Conservation (phyloP, 345 rosid species). For the Euphorbia lathyris region DNA sequence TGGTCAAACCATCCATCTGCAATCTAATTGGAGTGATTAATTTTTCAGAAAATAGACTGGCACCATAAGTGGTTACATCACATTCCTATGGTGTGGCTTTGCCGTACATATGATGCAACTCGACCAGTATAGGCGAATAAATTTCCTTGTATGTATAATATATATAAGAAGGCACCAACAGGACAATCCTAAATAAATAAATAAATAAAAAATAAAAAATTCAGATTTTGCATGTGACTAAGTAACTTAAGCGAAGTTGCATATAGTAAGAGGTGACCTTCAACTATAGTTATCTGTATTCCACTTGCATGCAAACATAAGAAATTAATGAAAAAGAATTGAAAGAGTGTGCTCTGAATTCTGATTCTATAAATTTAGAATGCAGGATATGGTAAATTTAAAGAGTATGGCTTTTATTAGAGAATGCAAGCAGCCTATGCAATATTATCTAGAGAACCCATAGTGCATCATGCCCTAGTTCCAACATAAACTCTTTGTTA, state of each 20-base stretch:
- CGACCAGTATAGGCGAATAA: neutral
- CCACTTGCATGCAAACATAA: neutral
- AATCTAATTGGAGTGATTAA: conserved; percentile 26
- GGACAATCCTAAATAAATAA: neutral
- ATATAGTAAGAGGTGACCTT: neutral
- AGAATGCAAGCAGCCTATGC: neutral
- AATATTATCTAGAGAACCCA: neutral
- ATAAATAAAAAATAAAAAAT: neutral
- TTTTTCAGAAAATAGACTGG: conserved; percentile 13
- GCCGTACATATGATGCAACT: neutral
- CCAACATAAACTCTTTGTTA: neutral
- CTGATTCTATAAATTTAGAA: neutral
- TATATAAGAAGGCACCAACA: conserved; percentile 3
- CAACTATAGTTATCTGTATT: neutral
- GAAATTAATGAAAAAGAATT: neutral
- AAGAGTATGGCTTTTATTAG: neutral
- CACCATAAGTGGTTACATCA: neutral
- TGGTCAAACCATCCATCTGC: conserved; percentile 96
- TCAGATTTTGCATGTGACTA: conserved; percentile 6
- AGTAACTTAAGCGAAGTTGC: neutral
- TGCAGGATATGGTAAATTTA: neutral
- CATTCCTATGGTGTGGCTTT: neutral
- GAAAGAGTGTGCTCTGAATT: neutral
- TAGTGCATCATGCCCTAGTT: neutral
- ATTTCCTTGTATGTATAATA: neutral